A percentile compares a stretch with the other conserved stretches of the same genome.
Evolutionary conservation across 2,329 filamentous ascomycete genomes (phyloP).

Genomic region (Diplodia scrobiculata): DNA sequence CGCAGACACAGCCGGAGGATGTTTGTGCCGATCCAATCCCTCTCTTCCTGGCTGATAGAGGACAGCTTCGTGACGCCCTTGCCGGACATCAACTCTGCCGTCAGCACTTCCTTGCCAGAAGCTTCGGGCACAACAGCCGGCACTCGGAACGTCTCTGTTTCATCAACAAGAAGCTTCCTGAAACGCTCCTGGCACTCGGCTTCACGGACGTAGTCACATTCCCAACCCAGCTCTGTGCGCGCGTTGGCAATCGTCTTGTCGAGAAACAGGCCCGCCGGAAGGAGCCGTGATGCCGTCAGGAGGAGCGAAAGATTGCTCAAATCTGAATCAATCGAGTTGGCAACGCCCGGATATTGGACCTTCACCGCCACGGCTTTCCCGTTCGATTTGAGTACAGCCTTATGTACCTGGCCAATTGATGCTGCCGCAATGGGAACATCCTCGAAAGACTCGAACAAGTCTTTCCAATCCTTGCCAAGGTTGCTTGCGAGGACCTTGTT

Average conservation of each 20-base stretch:
- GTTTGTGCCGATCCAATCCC: conserved; percentile 95
- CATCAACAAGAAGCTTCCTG: conserved; percentile 71
- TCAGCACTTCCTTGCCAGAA: conserved; percentile 82
- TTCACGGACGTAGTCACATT: conserved; percentile 93
- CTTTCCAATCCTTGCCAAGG: conserved; percentile 80
- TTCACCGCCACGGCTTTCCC: conserved; percentile 85
- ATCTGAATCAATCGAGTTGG: conserved; percentile 93
- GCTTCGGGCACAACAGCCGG: conserved; percentile 77
- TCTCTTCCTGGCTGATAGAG: conserved; percentile 76
- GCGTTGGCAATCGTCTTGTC: conserved; percentile 98
- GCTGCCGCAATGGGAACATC: conserved; percentile 92
- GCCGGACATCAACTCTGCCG: conserved; percentile 89
- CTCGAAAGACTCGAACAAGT: conserved; percentile 80
- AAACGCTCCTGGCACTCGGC: conserved; percentile 79
- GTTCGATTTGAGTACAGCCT: conserved; percentile 74
- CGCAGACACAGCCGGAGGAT: conserved; percentile 88
- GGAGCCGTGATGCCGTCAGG: conserved; percentile 82
- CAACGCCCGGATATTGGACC: conserved; percentile 94
- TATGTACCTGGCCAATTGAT: conserved; percentile 95
- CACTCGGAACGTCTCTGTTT: conserved; percentile 73
- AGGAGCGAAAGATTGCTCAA: conserved; percentile 90
- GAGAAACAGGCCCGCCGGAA: conserved; percentile 89
- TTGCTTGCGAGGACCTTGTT: conserved; percentile 79
- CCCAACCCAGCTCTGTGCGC: conserved; percentile 87
- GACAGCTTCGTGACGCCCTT: conserved; percentile 79